These are phyloP conservation scores for Terfezia boudieri DNA, from an alignment of 495 filamentous ascomycete genomes.

Conservation along the genomic window DNA sequence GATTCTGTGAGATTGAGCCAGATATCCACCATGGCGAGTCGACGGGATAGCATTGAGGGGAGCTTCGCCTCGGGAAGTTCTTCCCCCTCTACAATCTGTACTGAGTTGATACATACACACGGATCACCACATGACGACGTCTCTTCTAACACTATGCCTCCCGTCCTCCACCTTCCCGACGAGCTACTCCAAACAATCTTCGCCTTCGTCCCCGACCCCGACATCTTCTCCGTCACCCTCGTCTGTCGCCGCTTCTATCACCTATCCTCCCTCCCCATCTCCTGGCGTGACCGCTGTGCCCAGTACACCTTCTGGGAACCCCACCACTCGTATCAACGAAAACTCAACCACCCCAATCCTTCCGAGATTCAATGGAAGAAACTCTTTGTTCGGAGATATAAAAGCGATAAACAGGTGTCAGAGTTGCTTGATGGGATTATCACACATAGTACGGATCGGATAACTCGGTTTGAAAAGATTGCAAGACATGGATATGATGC, in stretches of 20 bases:
- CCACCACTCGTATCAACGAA: conserved; percentile 38
- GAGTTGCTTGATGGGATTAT: conserved; percentile 47
- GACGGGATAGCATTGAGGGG: no score
- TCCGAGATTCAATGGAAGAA: conserved; percentile 52
- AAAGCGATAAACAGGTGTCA: conserved; percentile 31
- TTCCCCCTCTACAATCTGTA: no score
- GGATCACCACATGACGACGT: no score
- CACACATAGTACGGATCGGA: conserved; percentile 39
- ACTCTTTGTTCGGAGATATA: conserved; percentile 39
- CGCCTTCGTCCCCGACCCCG: conserved; percentile 32
- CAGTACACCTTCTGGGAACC: conserved; percentile 51
- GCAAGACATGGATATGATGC: conserved; percentile 58
- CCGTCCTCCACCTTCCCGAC: conserved; percentile 31
- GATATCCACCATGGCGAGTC: no score
- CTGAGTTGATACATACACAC: no score
- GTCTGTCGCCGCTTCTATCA: conserved; percentile 41
- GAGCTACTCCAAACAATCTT: conserved; percentile 55
- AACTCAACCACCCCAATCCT: conserved; percentile 22
- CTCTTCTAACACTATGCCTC: no score
- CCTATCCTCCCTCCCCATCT: conserved; percentile 42
- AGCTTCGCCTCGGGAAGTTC: no score
- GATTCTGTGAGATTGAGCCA: no score
- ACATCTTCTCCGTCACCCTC: conserved; percentile 21
- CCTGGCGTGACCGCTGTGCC: conserved; percentile 62
- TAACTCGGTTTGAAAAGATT: conserved; percentile 45